Evolutionary conservation across 2,329 filamentous ascomycete species (phyloP).

Genomic region (Rutstroemia sp.): DNA sequence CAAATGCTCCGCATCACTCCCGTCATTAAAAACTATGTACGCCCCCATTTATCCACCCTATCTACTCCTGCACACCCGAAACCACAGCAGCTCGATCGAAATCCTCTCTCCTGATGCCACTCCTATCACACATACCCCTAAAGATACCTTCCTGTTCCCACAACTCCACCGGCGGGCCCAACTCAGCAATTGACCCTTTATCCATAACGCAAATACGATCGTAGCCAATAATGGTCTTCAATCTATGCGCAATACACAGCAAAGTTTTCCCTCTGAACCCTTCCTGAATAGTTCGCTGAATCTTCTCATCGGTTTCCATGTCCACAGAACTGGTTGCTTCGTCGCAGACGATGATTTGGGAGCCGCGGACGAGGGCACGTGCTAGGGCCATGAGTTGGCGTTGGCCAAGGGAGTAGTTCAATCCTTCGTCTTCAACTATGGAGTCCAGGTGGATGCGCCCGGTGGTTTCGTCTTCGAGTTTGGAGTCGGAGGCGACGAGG

Average conservation of each 20-base stretch:
- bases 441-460: constrained; percentile 74
- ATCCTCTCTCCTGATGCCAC: constrained; percentile 37
- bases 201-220: constrained; percentile 98
- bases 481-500: constrained; percentile 48
- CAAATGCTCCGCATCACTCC: too few relatives aligned
- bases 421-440: constrained; percentile 83
- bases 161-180: constrained; percentile 68
- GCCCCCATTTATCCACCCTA: neutral
- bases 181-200: constrained; percentile 75
- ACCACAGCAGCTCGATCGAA: constrained; percentile 13
- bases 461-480: constrained; percentile 31
- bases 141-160: constrained; percentile 76
- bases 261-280: constrained; percentile 84
- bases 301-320: constrained; percentile 95
- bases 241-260: constrained; percentile 84
- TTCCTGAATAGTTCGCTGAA: constrained; percentile 78
- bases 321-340: constrained; percentile 91
- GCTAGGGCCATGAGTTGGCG: constrained; percentile 93
- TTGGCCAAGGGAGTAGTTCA: constrained; percentile 94
- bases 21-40: neutral
- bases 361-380: constrained; percentile 77
- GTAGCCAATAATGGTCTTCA: constrained; percentile 89
- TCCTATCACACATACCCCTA: constrained; percentile 57
- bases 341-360: constrained; percentile 92
- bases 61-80: neutral